Evolutionary conservation across 495 filamentous ascomycete species (phyloP).

Genomic region (Mycothermus thermophilus): DNA sequence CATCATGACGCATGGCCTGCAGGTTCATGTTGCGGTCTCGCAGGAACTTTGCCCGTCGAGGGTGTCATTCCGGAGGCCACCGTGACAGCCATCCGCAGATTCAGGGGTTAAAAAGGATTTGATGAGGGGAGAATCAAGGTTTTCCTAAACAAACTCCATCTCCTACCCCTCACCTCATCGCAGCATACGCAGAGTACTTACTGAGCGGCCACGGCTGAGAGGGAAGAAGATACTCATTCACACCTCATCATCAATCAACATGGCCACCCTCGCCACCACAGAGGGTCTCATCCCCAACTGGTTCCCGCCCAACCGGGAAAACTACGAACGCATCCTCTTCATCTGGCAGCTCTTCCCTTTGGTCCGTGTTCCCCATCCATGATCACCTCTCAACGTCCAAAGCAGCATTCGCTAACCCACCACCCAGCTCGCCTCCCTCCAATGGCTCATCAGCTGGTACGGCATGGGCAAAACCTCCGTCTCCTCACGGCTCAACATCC

Average conservation of each 20-base stretch:
- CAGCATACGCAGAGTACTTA: neutral
- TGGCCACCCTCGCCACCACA: constrained; percentile 6
- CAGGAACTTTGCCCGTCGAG: no score
- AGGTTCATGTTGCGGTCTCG: no score
- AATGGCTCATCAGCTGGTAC: constrained; percentile 54
- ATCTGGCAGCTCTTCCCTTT: constrained; percentile 38
- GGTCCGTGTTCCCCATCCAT: constrained; percentile 13
- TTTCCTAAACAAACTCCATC: no score
- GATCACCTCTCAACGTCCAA: neutral
- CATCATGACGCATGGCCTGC: no score
- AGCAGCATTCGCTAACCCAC: neutral
- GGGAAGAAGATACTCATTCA: neutral
- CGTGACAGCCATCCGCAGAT: no score
- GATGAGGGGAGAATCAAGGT: no score
- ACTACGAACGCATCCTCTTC: constrained; percentile 35
- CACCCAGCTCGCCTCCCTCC: constrained; percentile 38
- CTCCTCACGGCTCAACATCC: constrained; percentile 59
- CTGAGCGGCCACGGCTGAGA: neutral
- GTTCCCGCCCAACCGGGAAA: constrained; percentile 39
- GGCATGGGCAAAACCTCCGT: constrained; percentile 79
- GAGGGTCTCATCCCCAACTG: constrained; percentile 32
- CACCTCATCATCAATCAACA: neutral
- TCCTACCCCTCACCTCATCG: neutral
- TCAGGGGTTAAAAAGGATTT: no score
- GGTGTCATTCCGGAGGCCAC: no score